Evolutionary conservation across 352 stramenopile species (phyloP), one percentile per base, ranked within the genome.

Genomic region (Peronospora farinosa): DNA sequence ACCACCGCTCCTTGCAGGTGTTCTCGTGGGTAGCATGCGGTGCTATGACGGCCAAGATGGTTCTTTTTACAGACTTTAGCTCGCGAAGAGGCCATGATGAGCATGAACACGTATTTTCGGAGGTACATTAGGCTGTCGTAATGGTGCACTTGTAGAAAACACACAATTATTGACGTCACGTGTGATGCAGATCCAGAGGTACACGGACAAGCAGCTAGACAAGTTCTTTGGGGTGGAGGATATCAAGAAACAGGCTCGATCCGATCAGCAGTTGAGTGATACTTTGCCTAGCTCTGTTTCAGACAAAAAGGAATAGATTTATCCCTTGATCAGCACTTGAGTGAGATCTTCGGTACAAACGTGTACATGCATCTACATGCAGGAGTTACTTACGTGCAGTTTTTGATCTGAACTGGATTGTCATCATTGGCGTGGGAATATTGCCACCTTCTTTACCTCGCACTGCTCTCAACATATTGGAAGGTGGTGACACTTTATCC

Each of bases 161-260:
- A 33, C 32, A 19, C 36, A 19, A 43, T 7, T 46, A 46, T 19
- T 37, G 28, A 48, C 17, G 16, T 16, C 10, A 16, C 15, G 41
- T 49, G 17, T 50, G 49, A 27, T 58, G 11, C 45, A 66, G 60
- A 68, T 91, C 39, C 84, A 94, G 53, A 60, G 66, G 54, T 94
- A 78, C 61, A 78, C 84, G 1, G 78, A 94, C 47, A 72, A 73
- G 51, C 86, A 92, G 39, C 60, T 92, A 40, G 84, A 94, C 69
- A 78, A 84, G 40, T 94, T 94, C 60, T 94, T 94, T 52, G 81
- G 83, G 33, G 84, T 94, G 28, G 73, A 91, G 21, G 65, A 69
- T 15, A 81, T 91, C 39, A 69, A 63, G 15, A 54, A 67, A 51
- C 59, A 74, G 40, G 45, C 54, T 9, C 40, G 58, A 45, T 23